Evolutionary conservation across 129 eudicot genomes (phyloP).

Genomic region (Saposhnikovia divaricata): DNA sequence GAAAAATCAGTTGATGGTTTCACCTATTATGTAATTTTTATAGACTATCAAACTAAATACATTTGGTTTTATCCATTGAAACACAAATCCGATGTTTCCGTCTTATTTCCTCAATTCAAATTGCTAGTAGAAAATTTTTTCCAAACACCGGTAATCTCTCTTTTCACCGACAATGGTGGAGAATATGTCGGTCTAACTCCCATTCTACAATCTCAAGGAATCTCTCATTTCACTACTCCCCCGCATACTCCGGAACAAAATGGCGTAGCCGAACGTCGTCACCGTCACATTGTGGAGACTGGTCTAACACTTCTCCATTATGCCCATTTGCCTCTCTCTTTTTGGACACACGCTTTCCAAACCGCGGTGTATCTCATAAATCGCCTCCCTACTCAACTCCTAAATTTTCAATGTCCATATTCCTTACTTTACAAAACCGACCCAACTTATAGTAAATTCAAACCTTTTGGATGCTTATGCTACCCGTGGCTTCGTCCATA

Average conservation of each 20-base stretch:
- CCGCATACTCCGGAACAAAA: slow-evolving; percentile 8
- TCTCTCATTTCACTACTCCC: slow-evolving; percentile 1
- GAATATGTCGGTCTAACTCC: not conserved
- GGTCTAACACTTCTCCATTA: not conserved
- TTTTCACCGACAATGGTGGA: not conserved
- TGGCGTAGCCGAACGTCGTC: not conserved
- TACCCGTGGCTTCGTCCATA: slow-evolving; percentile 19
- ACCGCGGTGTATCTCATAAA: not conserved
- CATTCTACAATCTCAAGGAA: not conserved
- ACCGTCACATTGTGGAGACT: not conserved
- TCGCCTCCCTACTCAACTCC: not conserved
- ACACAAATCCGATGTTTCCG: not conserved
- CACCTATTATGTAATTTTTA: not conserved
- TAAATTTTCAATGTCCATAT: slow-evolving; percentile 1
- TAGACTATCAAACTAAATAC: not conserved
- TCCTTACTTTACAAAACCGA: not conserved
- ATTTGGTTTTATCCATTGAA: not conserved
- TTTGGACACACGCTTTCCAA: not conserved
- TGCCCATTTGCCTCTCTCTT: not conserved
- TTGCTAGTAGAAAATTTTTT: not conserved
- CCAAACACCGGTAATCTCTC: not conserved
- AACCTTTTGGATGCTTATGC: slow-evolving; percentile 13
- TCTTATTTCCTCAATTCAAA: not conserved
- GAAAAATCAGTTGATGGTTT: not conserved
- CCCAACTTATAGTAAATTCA: not conserved